Percentiles rank a stretch among this genome's conserved stretches.
phyloP scores from a whole-genome alignment of 495 filamentous ascomycete genomes.

The Xylaria castorea region DNA sequence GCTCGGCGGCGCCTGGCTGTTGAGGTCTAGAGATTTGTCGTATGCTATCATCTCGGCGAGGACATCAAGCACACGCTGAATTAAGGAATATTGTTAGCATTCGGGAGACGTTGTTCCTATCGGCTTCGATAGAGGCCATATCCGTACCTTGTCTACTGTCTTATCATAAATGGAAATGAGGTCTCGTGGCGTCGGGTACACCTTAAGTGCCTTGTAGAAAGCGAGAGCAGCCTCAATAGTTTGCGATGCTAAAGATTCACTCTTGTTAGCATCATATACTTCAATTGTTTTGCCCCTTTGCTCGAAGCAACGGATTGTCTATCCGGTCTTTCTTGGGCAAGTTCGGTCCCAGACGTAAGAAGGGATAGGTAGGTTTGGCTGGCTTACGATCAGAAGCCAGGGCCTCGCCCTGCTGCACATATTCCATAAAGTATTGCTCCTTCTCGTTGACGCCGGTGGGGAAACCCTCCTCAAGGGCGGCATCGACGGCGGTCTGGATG shows the following conservation, averaged over 20 bases:
- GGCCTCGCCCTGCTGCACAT: slow-evolving; percentile 84
- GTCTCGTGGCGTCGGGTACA: slow-evolving; percentile 92
- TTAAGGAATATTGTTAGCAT: slow-evolving; percentile 31
- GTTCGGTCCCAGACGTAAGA: neutral
- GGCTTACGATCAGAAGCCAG: slow-evolving; percentile 63
- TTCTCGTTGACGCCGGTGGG: slow-evolving; percentile 89
- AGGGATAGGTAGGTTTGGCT: neutral
- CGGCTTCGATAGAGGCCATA: neutral
- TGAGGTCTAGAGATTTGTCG: slow-evolving; percentile 74
- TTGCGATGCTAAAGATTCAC: slow-evolving; percentile 63
- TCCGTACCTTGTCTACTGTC: slow-evolving; percentile 83
- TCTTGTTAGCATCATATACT: slow-evolving; percentile 23
- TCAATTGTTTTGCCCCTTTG: slow-evolving; percentile 24
- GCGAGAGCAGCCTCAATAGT: slow-evolving; percentile 85
- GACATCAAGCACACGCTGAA: slow-evolving; percentile 85
- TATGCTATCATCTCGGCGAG: slow-evolving; percentile 97
- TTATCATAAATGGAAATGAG: slow-evolving; percentile 97
- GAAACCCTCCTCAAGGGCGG: slow-evolving; percentile 88
- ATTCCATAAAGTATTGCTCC: slow-evolving; percentile 84
- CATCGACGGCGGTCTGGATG: slow-evolving; percentile 73
- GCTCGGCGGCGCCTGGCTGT: slow-evolving; percentile 35
- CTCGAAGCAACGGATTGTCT: slow-evolving; percentile 15
- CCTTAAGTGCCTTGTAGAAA: slow-evolving; percentile 98
- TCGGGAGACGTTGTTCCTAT: neutral
- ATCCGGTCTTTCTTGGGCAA: neutral